These are phyloP conservation scores for Triticum dicoccoides DNA, from an alignment of 176 grass and related monocot species.

Conservation along the genomic window DNA sequence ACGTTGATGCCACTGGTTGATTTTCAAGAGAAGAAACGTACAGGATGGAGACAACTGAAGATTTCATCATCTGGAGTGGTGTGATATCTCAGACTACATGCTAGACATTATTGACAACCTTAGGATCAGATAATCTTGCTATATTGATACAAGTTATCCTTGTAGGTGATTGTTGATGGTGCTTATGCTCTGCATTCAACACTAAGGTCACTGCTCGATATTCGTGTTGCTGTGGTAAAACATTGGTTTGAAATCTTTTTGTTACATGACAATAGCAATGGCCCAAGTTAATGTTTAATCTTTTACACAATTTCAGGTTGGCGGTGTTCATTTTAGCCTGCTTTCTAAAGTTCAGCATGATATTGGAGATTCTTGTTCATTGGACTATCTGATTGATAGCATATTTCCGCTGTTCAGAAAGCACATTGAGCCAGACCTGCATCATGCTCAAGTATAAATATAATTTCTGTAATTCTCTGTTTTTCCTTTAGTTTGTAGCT, in stretches of 20 bases:
- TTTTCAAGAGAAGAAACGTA: constrained; percentile 88
- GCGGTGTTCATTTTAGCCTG: constrained; percentile 94
- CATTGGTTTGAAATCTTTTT: constrained; percentile 13
- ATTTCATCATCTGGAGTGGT: constrained; percentile 87
- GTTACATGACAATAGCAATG: constrained; percentile 12
- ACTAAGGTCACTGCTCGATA: constrained; percentile 89
- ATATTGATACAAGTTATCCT: constrained; percentile 38
- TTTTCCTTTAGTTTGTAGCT: constrained; percentile 22
- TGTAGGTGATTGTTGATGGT: constrained; percentile 94
- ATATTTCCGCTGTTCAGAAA: constrained; percentile 97
- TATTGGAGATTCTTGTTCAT: constrained; percentile 97
- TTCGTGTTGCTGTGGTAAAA: constrained; percentile 98
- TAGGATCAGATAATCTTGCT: constrained; percentile 5
- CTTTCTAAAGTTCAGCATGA: constrained; percentile 98
- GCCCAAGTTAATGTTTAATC: constrained; percentile 12
- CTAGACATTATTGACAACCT: neutral
- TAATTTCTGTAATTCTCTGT: constrained; percentile 21
- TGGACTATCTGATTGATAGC: constrained; percentile 98
- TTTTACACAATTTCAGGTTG: constrained; percentile 59
- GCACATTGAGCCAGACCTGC: constrained; percentile 95
- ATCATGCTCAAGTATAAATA: constrained; percentile 88
- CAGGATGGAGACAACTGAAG: constrained; percentile 74
- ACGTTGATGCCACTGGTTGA: constrained; percentile 81
- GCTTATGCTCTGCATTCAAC: constrained; percentile 97
- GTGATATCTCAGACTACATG: constrained; percentile 33